Evolutionary conservation across 176 grass and related monocot species (phyloP).

Genomic region (Tillandsia leiboldiana): DNA sequence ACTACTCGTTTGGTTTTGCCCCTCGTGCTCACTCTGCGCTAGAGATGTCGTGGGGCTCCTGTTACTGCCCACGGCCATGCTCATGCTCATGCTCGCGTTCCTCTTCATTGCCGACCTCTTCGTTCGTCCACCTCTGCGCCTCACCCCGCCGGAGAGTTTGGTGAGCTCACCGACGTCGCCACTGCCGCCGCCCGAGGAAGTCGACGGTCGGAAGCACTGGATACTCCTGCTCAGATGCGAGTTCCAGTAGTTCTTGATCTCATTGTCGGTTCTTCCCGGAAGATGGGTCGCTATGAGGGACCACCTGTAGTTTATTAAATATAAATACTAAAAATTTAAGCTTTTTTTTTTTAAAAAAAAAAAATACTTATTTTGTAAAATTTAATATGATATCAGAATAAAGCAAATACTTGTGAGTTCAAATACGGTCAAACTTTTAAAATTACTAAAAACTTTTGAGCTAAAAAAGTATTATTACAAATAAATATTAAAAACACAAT

Average conservation of each 20-base stretch:
- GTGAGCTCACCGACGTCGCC: not conserved
- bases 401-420: too few relatives aligned
- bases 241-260: conserved; percentile 7
- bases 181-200: conserved; percentile 11
- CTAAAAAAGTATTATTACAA: too few relatives aligned
- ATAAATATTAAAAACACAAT: too few relatives aligned
- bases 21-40: conserved; percentile 33
- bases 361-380: too few relatives aligned
- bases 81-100: not conserved
- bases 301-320: not conserved
- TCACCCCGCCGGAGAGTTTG: conserved; percentile 9
- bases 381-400: too few relatives aligned
- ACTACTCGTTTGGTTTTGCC: conserved; percentile 13
- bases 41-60: conserved; percentile 8
- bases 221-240: not conserved
- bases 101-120: conserved; percentile 28
- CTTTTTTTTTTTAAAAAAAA: too few relatives aligned
- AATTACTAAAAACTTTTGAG: too few relatives aligned
- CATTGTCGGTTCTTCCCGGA: not conserved
- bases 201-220: conserved; percentile 13
- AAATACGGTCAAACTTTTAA: too few relatives aligned
- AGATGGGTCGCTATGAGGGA: not conserved
- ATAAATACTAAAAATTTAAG: not conserved
- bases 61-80: not conserved
- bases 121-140: conserved; percentile 25